phyloP scores from a whole-genome alignment of 2,329 filamentous ascomycete genomes.

The Aspergillus luchuensis region DNA sequence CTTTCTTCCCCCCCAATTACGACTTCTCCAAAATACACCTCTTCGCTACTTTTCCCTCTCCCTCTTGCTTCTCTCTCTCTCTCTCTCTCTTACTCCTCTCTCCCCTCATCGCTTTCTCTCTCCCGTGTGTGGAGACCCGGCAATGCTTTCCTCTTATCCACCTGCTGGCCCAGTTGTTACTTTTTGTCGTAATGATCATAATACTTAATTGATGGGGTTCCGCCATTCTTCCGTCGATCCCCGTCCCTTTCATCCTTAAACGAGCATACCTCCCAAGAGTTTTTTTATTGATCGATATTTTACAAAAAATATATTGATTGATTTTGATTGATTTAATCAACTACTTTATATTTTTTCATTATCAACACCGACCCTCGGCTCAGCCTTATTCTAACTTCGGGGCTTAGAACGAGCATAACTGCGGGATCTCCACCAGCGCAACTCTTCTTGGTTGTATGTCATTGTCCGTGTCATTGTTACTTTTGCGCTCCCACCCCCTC shows the following conservation, averaged over 20 bases:
- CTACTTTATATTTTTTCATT: not conserved
- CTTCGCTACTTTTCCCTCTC: not conserved
- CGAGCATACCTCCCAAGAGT: not conserved
- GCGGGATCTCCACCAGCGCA: slow-evolving; percentile 11
- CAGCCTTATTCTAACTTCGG: slow-evolving; percentile 1
- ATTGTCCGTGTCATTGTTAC: not conserved
- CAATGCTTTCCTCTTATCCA: slow-evolving; percentile 17
- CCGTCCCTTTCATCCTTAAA: not conserved
- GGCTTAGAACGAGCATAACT: slow-evolving; percentile 3
- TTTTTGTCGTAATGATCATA: slow-evolving; percentile 16
- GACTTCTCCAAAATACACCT: not conserved
- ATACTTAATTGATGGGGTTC: slow-evolving; percentile 15
- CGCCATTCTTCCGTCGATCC: slow-evolving; percentile 3
- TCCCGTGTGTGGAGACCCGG: slow-evolving; percentile 19
- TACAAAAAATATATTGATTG: no score
- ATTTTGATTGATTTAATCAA: no score
- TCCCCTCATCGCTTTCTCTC: slow-evolving; percentile 10
- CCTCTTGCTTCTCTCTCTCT: slow-evolving; percentile 10
- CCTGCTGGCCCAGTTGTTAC: slow-evolving; percentile 30
- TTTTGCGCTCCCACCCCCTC: slow-evolving; percentile 3
- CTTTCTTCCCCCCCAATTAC: slow-evolving; percentile 1
- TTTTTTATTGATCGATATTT: no score
- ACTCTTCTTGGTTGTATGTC: slow-evolving; percentile 10
- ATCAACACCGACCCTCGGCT: not conserved
- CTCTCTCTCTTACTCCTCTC: slow-evolving; percentile 8